Evolutionary conservation across 2,329 filamentous ascomycete genomes (phyloP).

Genomic region (Botryotinia convoluta): DNA sequence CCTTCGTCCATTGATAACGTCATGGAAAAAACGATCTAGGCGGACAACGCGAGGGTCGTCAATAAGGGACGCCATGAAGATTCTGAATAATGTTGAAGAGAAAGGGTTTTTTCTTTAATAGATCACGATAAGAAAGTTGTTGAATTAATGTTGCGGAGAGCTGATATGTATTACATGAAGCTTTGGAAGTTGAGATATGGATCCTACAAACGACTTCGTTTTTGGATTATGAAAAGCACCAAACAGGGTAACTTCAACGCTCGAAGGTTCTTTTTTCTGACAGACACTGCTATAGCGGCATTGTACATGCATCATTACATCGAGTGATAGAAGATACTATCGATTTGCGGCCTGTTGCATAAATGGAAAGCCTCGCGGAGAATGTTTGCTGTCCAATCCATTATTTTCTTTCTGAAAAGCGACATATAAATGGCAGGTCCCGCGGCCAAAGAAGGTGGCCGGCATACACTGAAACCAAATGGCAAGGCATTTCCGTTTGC

Average conservation of each 20-base stretch:
- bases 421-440: background rate
- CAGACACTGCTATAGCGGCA: background rate
- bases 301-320: background rate
- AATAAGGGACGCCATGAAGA: background rate
- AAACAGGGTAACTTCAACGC: background rate
- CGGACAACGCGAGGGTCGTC: slow-evolving; percentile 26
- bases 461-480: background rate
- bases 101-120: background rate
- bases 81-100: background rate
- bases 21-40: slow-evolving; percentile 43
- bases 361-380: background rate
- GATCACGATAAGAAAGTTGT: background rate
- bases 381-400: background rate
- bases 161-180: background rate
- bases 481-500: background rate
- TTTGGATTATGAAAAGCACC: background rate
- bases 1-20: slow-evolving; percentile 42
- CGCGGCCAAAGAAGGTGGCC: too few species aligned
- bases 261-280: background rate
- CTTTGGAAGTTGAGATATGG: background rate
- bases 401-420: background rate
- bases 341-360: background rate
- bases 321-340: background rate
- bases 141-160: background rate
- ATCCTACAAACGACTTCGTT: background rate